phyloP scores from a whole-genome alignment of 192 early-diverging fungal species.

The Mortierella alpina region DNA sequence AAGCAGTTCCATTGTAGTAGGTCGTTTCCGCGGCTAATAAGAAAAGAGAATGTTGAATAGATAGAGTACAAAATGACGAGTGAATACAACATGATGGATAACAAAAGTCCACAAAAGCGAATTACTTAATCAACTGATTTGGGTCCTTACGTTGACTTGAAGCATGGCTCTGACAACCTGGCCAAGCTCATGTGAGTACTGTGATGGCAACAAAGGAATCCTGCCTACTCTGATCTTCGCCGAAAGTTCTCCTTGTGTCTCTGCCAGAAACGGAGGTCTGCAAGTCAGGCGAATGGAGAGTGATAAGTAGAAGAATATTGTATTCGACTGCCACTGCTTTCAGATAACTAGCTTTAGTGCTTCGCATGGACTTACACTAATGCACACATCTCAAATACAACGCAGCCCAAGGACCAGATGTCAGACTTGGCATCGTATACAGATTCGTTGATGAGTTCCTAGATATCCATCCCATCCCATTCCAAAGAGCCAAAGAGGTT shows the following conservation, averaged over 20 bases:
- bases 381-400: slow-evolving; percentile 80
- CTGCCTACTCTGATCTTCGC: slow-evolving; percentile 70
- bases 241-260: slow-evolving; percentile 65
- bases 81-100: too few species aligned
- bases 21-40: slow-evolving; percentile 52
- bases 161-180: slow-evolving; percentile 67
- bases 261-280: slow-evolving; percentile 79
- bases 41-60: neutral
- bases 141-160: slow-evolving; percentile 60
- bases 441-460: slow-evolving; percentile 76
- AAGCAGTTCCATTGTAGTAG: slow-evolving; percentile 56
- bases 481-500: too few species aligned
- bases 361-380: slow-evolving; percentile 63
- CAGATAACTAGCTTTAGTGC: too few species aligned
- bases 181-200: slow-evolving; percentile 55
- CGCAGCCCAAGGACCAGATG: slow-evolving; percentile 81
- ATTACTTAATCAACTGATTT: neutral
- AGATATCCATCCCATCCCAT: neutral
- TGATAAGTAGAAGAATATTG: neutral
- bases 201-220: slow-evolving; percentile 62
- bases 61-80: neutral
- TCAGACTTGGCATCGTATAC: slow-evolving; percentile 79
- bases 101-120: too few species aligned
- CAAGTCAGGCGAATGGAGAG: neutral
- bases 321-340: neutral